Conservation (phyloP, 768 basidiomycete genomes). For the Trametes punicea region DNA sequence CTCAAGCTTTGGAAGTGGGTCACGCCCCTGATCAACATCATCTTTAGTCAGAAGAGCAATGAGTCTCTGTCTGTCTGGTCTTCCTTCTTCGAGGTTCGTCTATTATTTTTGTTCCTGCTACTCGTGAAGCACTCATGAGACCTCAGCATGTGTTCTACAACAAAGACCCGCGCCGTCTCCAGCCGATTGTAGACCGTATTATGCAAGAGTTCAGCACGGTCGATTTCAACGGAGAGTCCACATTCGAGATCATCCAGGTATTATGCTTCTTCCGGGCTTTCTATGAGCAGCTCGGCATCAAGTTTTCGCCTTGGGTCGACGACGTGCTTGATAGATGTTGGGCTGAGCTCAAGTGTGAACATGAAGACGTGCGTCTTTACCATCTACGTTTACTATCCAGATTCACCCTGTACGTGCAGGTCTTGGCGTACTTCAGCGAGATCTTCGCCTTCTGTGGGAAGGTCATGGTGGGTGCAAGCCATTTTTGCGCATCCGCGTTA, state of each 20-base stretch:
- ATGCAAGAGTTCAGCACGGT: constrained; percentile 57
- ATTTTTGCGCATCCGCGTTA: neutral
- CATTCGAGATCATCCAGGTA: constrained; percentile 75
- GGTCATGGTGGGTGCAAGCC: constrained; percentile 48
- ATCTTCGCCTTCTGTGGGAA: constrained; percentile 68
- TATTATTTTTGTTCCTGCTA: too few relatives aligned
- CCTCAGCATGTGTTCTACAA: constrained; percentile 69
- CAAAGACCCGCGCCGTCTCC: constrained; percentile 79
- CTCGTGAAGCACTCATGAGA: neutral
- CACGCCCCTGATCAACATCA: constrained; percentile 56
- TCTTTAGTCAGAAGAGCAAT: constrained; percentile 70
- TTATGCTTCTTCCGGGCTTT: constrained; percentile 66
- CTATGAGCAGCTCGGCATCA: constrained; percentile 74
- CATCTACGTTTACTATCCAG: constrained; percentile 21
- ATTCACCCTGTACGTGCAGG: constrained; percentile 35
- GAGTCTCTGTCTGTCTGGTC: constrained; percentile 79
- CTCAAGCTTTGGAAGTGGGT: constrained; percentile 78
- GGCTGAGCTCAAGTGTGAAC: constrained; percentile 66
- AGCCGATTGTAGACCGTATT: constrained; percentile 74
- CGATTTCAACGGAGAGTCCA: constrained; percentile 80
- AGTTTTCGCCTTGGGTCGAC: constrained; percentile 77
- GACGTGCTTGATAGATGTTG: constrained; percentile 65
- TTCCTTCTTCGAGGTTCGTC: constrained; percentile 68
- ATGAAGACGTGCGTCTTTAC: constrained; percentile 57
- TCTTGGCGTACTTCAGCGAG: constrained; percentile 74